Evolutionary conservation across 1,284 basidiomycete species (phyloP), one percentile per base, ranked within the genome.

Genomic region (Irpex sp.): DNA sequence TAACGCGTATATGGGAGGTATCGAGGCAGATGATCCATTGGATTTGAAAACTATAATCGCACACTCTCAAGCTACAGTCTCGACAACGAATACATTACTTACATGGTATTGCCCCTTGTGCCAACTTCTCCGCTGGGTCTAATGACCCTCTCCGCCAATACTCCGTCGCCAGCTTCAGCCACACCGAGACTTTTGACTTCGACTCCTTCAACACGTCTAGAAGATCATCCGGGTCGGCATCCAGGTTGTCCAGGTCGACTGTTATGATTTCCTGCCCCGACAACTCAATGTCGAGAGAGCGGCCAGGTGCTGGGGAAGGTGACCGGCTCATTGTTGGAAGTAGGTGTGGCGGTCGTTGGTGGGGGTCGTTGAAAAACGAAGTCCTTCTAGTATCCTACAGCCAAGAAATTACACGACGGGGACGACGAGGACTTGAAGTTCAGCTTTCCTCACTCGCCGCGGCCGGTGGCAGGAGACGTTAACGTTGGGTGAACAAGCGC

Each of bases 251-350:
- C 48, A 93, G 81, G 76, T 93, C 89, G 62, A 94, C 87, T 8
- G 87, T 87, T 64, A 93, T 90, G 70, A 92, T 85, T 76, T 91
- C 89, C 74, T 93, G 88, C 7, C 88, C 85, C 52, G 87, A 87
- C 3, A 92, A 80, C 70, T 91, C 89, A 69, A 92, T 90, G 75
- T 76, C 76, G 57, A 77, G 72, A 26, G 74, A 73, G 51, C 76
- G 75, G 48, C 74, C 75, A 40, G 68, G 67, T 6, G 71, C 64
- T 60, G 71, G 70, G 59, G 73, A 72, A 57, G 70, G 68, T 15
- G 70, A 68, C 19, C 65, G 69, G 68, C 67, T 67, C 72, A 70
- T 73, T 15, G 31, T 1, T 38, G 37, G 5, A 26, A 57, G n/a
- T 15, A 19, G 11, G 21, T 5, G 31, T 19, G 31, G 55, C 2